Base-by-base conservation (phyloP, 1,284 basidiomycete genomes). In the Apiotrichum brassicae region DNA sequence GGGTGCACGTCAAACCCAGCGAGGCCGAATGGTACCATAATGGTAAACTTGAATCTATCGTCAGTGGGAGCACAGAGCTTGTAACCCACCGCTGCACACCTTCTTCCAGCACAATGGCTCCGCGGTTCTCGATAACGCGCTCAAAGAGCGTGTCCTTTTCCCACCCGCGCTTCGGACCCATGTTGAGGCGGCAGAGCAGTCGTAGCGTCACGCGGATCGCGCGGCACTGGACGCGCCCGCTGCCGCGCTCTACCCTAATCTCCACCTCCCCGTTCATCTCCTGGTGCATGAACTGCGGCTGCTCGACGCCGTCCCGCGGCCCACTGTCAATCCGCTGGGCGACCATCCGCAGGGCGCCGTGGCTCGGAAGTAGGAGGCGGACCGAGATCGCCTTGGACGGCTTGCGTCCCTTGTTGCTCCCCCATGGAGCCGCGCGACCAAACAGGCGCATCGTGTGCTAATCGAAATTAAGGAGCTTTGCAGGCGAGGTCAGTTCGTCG, bases 141-240 rank as follows among this genome's bases (percentile, higher is more conserved):
- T 60, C 52, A 26, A 60, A 63, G 8, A 66, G 40, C 16, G 53
- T 46, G 53, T 64, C 62, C 48, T 61, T 56, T 38, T 66, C 64
- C 53, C 54, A 54, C 9, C 56, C 57, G 30, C 59, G 41, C 19
- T 46, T 47, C 5, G 30, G 30, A 7, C 61, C 61, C 57, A 66
- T 64, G 42, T 59, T 46, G 9, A 66, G 49, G 13, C 50, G 48
- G 13, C 43, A 46, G 18, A 53, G 41, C 12, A 56, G 57, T 33
- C 54, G 46, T 2, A 65, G 39, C 3, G 51, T 60, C 11, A 71
- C 57, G 35, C 60, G 49, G 42, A 71, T 63, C 2, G 60, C 50
- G 34, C 62, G 63, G 36, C 62, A 64, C 25, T 61, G 42, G 16
- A 47, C 30, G 23, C 52, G 39, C 3, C 63, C 63, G 11, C 35